phyloP scores from a whole-genome alignment of 2,329 filamentous ascomycete species.

The Penicillium glabrum region DNA sequence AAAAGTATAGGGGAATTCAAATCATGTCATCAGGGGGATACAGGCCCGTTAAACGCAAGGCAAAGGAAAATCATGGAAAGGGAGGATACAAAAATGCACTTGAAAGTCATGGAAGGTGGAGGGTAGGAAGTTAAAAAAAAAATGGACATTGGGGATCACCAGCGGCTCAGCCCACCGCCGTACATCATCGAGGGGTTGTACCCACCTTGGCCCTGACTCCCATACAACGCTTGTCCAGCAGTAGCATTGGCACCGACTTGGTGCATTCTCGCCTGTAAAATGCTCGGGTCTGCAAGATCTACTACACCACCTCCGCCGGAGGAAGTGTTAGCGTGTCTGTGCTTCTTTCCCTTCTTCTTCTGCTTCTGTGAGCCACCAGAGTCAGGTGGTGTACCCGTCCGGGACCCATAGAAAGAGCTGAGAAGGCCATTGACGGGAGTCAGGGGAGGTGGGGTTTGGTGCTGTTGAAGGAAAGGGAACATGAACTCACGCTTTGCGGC shows the following conservation, averaged over 20 bases:
- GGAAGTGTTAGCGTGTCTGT: conserved; percentile 99
- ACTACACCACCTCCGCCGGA: conserved; percentile 99
- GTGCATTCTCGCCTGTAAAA: conserved; percentile 96
- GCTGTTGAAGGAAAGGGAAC: conserved; percentile 87
- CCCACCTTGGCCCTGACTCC: conserved; percentile 86
- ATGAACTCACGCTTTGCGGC: conserved; percentile 97
- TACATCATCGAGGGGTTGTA: conserved; percentile 86
- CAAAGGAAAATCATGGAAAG: conserved; percentile 24
- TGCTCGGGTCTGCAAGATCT: conserved; percentile 99
- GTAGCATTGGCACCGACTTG: conserved; percentile 72
- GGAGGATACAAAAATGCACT: conserved; percentile 19
- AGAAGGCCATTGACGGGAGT: conserved; percentile 88
- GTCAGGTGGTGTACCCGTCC: conserved; percentile 85
- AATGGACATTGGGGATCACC: conserved; percentile 50
- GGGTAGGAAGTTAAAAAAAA: conserved; percentile 1
- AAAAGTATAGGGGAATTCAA: conserved; percentile 19
- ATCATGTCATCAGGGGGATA: conserved; percentile 33
- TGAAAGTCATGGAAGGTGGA: conserved; percentile 18
- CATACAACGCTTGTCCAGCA: conserved; percentile 85
- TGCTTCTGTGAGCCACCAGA: conserved; percentile 79
- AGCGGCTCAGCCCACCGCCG: conserved; percentile 65
- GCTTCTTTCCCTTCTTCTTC: conserved; percentile 99
- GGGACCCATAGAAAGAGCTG: conserved; percentile 86
- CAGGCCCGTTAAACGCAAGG: conserved; percentile 20
- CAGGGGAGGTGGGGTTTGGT: conserved; percentile 85